Percentiles rank a stretch among this genome's conserved stretches.
Conservation (phyloP, 139 green algal species). For the Chlorella sp. region DNA sequence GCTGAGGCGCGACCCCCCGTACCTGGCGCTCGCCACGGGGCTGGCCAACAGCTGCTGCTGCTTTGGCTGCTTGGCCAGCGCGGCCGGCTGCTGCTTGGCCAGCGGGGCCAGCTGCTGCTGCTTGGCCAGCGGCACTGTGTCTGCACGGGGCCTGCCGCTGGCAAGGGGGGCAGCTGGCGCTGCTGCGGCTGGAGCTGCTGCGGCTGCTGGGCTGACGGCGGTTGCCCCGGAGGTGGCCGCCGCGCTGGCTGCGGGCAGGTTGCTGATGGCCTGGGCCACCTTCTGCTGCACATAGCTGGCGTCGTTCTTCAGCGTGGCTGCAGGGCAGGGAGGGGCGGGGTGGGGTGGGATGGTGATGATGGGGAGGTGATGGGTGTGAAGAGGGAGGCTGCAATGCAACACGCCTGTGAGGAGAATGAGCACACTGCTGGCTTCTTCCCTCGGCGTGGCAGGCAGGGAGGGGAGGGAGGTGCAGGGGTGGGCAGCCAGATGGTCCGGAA, state of each 20-base stretch:
- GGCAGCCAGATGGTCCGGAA: no score
- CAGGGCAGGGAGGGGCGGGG: neutral
- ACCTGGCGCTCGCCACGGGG: neutral
- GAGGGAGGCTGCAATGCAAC: no score
- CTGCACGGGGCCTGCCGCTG: neutral
- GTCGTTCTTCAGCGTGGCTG: conserved; percentile 9
- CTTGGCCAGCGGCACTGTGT: neutral
- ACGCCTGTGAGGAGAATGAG: no score
- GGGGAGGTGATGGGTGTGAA: no score
- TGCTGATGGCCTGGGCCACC: conserved; percentile 2
- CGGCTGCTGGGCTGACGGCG: neutral
- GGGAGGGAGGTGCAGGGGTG: no score
- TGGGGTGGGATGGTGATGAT: neutral
- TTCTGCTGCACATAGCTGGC: conserved; percentile 5
- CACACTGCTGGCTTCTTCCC: no score
- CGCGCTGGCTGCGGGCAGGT: neutral
- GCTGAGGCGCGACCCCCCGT: neutral
- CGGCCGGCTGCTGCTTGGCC: neutral
- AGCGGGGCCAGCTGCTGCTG: no score
- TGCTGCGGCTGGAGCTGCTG: no score
- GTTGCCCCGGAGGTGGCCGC: neutral
- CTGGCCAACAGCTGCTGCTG: neutral
- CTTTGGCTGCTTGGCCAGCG: neutral
- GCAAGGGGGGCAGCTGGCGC: no score
- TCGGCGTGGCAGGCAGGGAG: no score